Conservation (phyloP, 306 rosid species). For the Prunus davidiana region DNA sequence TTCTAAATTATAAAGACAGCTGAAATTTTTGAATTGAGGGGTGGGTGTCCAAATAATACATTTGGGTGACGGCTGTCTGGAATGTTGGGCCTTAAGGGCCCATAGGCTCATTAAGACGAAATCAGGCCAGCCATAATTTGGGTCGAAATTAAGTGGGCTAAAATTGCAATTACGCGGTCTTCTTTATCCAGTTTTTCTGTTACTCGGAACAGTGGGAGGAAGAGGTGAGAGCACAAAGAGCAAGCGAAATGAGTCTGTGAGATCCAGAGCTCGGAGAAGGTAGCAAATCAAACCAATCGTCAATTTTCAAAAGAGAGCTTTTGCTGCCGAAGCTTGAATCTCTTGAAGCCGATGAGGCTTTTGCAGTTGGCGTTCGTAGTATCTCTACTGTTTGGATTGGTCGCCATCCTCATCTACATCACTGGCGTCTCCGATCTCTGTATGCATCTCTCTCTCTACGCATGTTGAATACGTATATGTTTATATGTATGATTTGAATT, state of each 20-base stretch:
- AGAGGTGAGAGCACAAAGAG: neutral
- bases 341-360: constrained; percentile 38
- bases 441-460: constrained; percentile 15
- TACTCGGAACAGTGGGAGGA: neutral
- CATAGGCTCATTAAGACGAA: neutral
- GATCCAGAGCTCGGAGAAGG: constrained; percentile 5
- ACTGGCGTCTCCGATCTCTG: constrained; percentile 44
- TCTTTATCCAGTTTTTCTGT: neutral
- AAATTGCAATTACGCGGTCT: neutral
- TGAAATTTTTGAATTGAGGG: neutral
- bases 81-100: neutral
- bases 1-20: no score
- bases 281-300: neutral
- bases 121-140: neutral
- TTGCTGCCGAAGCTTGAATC: neutral
- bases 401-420: constrained; percentile 52
- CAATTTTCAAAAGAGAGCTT: neutral
- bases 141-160: neutral
- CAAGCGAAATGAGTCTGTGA: neutral
- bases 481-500: constrained; percentile 7
- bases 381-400: constrained; percentile 46
- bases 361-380: constrained; percentile 37
- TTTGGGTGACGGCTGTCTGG: neutral
- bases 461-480: neutral
- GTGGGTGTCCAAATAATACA: neutral